Evolutionary conservation across 345 rosid genomes (phyloP), one percentile per base, ranked within the genome.

Genomic region (Litchi chinensis): DNA sequence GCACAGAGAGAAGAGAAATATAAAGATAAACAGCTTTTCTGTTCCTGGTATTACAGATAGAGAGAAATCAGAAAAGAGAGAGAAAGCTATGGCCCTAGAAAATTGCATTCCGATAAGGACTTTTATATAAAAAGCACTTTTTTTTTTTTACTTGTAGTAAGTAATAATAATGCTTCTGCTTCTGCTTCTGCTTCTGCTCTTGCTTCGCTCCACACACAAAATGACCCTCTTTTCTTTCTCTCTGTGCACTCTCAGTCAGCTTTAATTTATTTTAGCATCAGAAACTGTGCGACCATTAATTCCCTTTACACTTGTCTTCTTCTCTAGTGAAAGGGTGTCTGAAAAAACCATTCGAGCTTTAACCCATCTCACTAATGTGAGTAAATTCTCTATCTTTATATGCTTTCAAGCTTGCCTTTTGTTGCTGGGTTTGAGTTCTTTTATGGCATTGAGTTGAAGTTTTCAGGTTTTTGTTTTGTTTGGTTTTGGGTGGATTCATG

Each of bases 51-150:
- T 75, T 65, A 46, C 1, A 73, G 75, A 72, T 56, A 9, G 57
- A 6, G 70, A 15, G 68, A 57, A 60, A 59, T 40, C 59, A 52
- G 56, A 59, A 9, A 70, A n/a, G 21, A 70, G 66, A 65, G 44
- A 64, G 19, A 19, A 18, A 69, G 21, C 68, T 69, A 32, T 32
- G 65, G 79, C 70, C 80, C 66, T 74, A 54, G 79, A 66, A 70
- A 75, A 9, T 68, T 83, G 86, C 81, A 69, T 81, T 57, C 54
- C 68, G 86, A 77, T 75, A 76, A 83, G 88, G 87, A 85, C 88
- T 69, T 46, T 67, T 81, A 70, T 62, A 24, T 54, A 69, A 46
- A 68, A n/a, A 60, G 76, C 66, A 71, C 39, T 67, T 77, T 77
- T 48, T 32, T 11, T 46, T 46, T 46, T 46, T 26, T 26, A n/a